Percentiles rank a stretch among this genome's conserved stretches.
Evolutionary conservation across 352 stramenopile species (phyloP).

Genomic region (Pythium aquatile): DNA sequence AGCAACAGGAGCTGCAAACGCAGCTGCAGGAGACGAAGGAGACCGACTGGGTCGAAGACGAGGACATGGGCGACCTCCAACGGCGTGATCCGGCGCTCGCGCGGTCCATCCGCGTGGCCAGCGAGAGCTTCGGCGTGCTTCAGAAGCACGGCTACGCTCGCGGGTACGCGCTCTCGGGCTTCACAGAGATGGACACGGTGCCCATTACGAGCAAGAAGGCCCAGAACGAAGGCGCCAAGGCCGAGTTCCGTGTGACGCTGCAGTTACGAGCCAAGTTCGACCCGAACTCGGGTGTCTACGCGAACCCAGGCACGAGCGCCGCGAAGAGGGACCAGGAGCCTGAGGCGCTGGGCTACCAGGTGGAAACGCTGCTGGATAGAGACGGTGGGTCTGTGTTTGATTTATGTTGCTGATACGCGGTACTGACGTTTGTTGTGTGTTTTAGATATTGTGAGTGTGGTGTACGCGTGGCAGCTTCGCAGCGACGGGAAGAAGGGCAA

Average conservation of each 20-base stretch:
- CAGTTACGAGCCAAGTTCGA: slow-evolving; percentile 39
- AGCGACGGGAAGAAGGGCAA: slow-evolving; percentile 30
- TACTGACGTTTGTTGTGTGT: slow-evolving; percentile 2
- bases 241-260: slow-evolving; percentile 48
- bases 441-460: slow-evolving; percentile 49
- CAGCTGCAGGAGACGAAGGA: slow-evolving; percentile 24
- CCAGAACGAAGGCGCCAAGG: slow-evolving; percentile 25
- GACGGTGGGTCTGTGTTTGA: slow-evolving; percentile 22
- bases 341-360: slow-evolving; percentile 30
- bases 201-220: slow-evolving; percentile 33
- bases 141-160: slow-evolving; percentile 59
- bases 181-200: slow-evolving; percentile 47
- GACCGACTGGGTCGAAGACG: slow-evolving; percentile 27
- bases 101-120: slow-evolving; percentile 42
- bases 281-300: slow-evolving; percentile 4
- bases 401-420: slow-evolving; percentile 1
- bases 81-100: slow-evolving; percentile 48
- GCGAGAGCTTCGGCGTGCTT: slow-evolving; percentile 49
- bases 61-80: slow-evolving; percentile 38
- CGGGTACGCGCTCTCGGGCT: slow-evolving; percentile 49
- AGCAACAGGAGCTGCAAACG: slow-evolving; percentile 31
- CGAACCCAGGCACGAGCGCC: slow-evolving; percentile 32
- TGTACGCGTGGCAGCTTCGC: slow-evolving; percentile 61
- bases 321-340: slow-evolving; percentile 24
- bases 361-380: slow-evolving; percentile 28